Evolutionary conservation across 805 yeast species (phyloP), one percentile per base, ranked within the genome.

Genomic region (Limtongia smithiae): DNA sequence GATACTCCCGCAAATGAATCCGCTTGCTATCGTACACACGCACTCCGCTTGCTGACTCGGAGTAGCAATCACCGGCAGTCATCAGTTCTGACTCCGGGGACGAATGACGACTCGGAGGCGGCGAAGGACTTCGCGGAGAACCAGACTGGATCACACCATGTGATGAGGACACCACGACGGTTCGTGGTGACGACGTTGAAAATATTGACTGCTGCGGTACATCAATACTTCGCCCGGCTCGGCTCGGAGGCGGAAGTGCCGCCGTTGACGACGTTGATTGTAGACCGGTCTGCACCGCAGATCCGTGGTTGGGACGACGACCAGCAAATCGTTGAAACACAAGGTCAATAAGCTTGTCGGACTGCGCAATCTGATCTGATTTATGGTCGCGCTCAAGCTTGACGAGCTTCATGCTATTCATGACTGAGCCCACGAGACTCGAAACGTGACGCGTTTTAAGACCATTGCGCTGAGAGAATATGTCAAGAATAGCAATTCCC

Each of bases 321-420:
- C 96, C 96, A 68, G 86, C 71, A 60, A 87, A 61, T 42, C 71
- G 69, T 6, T 69, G 67, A 62, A 89, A 85, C 12, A 91, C 65
- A 25, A 88, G 64, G 58, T 78, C 76, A n/a, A 83, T 71, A 59
- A 89, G 74, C 46, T 78, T 79, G 48, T 75, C 81, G 31, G 85
- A 84, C 50, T 77, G 78, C 3, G 80, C 65, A 4, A 85, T 76
- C 3, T 74, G 68, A 60, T 85, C 89, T 0, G 84, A 70, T 3
- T 68, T 58, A 2, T 75, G 62, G 43, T 79, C 76, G 56, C 96
- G 73, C 52, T 85, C 94, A 57, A 90, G 81, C 1, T 64, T 58
- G 46, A 88, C 75, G 14, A 89, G 65, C 14, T 78, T 75, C 88
- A 87, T 81, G 0, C 95, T 76, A 65, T 88, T 88, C 60, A 82